Conservation (phyloP, 2,329 filamentous ascomycete species). For the Knufia fluminis region DNA sequence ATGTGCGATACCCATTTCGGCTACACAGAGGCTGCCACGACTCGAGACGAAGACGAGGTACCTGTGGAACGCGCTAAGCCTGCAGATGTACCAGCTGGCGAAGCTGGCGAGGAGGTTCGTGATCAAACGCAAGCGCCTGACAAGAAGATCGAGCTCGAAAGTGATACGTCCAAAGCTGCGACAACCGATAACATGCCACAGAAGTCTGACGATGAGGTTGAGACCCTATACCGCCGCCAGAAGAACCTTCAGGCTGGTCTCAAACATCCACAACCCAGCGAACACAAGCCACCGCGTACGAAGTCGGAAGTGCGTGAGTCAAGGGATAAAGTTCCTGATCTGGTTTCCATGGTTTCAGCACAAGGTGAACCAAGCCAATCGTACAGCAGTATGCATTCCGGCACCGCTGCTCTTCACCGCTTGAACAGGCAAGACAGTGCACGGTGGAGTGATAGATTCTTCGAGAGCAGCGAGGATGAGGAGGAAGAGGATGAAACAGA, state of each 20-base stretch:
- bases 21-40: conserved; percentile 57
- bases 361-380: conserved; percentile 14
- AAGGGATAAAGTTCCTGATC: conserved; percentile 27
- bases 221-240: conserved; percentile 6
- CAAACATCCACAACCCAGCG: neutral
- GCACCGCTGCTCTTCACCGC: conserved; percentile 16
- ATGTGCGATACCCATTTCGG: conserved; percentile 90
- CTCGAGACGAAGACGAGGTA: conserved; percentile 57
- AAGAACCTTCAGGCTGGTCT: neutral
- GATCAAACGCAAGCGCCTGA: conserved; percentile 26
- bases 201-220: conserved; percentile 21
- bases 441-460: conserved; percentile 59
- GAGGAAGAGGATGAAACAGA: conserved; percentile 29
- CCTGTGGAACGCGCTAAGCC: conserved; percentile 61
- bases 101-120: conserved; percentile 58
- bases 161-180: conserved; percentile 25
- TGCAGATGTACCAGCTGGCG: conserved; percentile 46
- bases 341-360: conserved; percentile 21
- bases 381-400: conserved; percentile 19
- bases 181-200: conserved; percentile 42
- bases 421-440: conserved; percentile 42
- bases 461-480: conserved; percentile 46
- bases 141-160: conserved; percentile 6
- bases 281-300: conserved; percentile 12
- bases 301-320: conserved; percentile 21